Conservation (phyloP, 1,139 yeast species). For the Dujonia santamariae region DNA sequence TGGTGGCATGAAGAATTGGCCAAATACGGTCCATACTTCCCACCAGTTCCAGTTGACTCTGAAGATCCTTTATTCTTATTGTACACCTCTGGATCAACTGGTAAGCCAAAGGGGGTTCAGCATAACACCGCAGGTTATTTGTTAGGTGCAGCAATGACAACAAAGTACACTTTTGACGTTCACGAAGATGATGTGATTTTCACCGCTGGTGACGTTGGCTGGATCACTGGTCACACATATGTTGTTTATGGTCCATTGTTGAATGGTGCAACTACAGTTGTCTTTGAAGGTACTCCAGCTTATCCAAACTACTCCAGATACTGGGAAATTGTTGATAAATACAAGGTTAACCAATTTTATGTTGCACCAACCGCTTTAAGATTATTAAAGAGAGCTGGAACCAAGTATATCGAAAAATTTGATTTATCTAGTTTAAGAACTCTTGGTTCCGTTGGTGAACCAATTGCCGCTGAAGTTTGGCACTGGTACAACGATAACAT, state of each 20-base stretch:
- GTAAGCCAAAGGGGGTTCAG: constrained; percentile 67
- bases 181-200: constrained; percentile 70
- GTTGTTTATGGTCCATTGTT: constrained; percentile 79
- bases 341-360: constrained; percentile 78
- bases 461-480: constrained; percentile 92
- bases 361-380: constrained; percentile 91
- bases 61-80: constrained; percentile 65
- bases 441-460: constrained; percentile 88
- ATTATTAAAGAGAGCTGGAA: constrained; percentile 79
- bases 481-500: constrained; percentile 83
- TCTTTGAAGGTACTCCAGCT: constrained; percentile 85
- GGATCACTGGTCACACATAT: constrained; percentile 88
- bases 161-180: constrained; percentile 74
- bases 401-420: constrained; percentile 58
- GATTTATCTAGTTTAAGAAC: constrained; percentile 67
- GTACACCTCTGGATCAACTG: constrained; percentile 69
- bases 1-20: constrained; percentile 80
- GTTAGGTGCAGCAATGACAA: constrained; percentile 65
- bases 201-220: constrained; percentile 87
- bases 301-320: constrained; percentile 77
- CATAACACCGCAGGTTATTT: constrained; percentile 81
- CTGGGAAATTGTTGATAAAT: constrained; percentile 78
- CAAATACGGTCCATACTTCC: constrained; percentile 62
- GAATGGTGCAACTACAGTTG: constrained; percentile 77
- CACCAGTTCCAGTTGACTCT: constrained; percentile 57